Percentiles rank a stretch among this genome's conserved stretches.
Evolutionary conservation across 352 stramenopile genomes (phyloP).

Genomic region (Aphanomyces astaci): DNA sequence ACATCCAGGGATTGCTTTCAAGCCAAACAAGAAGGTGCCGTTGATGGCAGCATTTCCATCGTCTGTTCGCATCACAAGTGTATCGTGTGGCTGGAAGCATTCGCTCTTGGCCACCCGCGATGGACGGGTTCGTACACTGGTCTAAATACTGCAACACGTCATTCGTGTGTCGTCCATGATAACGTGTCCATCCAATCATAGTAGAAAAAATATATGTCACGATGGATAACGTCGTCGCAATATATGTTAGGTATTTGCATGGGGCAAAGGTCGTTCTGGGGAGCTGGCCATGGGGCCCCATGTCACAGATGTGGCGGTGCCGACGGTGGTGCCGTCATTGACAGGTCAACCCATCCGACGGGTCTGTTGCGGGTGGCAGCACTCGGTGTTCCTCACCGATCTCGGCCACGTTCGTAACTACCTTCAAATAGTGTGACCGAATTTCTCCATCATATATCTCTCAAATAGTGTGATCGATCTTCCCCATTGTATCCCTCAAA

Average conservation of each 20-base stretch:
- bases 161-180: too few species aligned
- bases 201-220: too few species aligned
- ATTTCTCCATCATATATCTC: not conserved
- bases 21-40: too few species aligned
- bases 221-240: too few species aligned
- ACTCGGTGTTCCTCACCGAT: slow-evolving; percentile 43
- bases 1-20: too few species aligned
- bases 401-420: slow-evolving; percentile 1
- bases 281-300: slow-evolving; percentile 52
- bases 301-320: slow-evolving; percentile 25
- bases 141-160: too few species aligned
- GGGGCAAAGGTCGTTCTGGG: slow-evolving; percentile 60
- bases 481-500: too few species aligned
- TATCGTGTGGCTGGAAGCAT: slow-evolving; percentile 81
- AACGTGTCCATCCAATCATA: too few species aligned
- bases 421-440: not conserved
- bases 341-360: slow-evolving; percentile 14
- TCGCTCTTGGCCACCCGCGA: slow-evolving; percentile 45
- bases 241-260: slow-evolving; percentile 59
- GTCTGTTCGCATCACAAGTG: slow-evolving; percentile 35
- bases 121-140: slow-evolving; percentile 23
- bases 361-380: slow-evolving; percentile 73
- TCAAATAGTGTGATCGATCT: too few species aligned
- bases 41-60: slow-evolving; percentile 24
- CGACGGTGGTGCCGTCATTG: slow-evolving; percentile 30